Evolutionary conservation across 371 early-diverging fungal genomes (phyloP).

Genomic region (Mucor irregularis): DNA sequence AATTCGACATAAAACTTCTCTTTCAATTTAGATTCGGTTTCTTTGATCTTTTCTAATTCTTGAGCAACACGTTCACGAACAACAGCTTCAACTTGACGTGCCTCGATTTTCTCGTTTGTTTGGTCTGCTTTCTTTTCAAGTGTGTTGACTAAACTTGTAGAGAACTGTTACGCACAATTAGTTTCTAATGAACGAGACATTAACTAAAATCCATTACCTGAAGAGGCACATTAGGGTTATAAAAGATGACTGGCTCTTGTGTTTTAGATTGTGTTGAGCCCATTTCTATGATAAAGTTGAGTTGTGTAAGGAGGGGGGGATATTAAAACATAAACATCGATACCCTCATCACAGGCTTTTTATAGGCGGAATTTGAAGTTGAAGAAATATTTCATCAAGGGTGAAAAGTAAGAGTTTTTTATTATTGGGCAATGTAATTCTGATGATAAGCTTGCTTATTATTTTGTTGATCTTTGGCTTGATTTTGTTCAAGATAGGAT

Average conservation of each 20-base stretch:
- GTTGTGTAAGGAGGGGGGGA: background rate
- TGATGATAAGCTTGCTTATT: slow-evolving; percentile 21
- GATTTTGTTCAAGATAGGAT: too few relatives aligned
- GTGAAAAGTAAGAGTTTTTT: background rate
- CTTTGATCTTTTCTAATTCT: slow-evolving; percentile 26
- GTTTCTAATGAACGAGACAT: background rate
- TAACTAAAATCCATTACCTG: slow-evolving; percentile 8
- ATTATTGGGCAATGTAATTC: slow-evolving; percentile 9
- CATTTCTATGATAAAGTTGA: slow-evolving; percentile 14
- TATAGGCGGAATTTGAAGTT: background rate
- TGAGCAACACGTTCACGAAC: slow-evolving; percentile 23
- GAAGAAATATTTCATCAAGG: background rate
- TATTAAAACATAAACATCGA: background rate
- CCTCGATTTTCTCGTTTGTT: slow-evolving; percentile 11
- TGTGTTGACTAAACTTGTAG: slow-evolving; percentile 16
- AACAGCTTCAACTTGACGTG: slow-evolving; percentile 24
- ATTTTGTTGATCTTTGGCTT: slow-evolving; percentile 20
- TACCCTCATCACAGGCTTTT: background rate
- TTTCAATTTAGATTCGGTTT: slow-evolving; percentile 8
- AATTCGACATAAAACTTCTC: slow-evolving; percentile 16
- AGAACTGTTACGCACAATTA: slow-evolving; percentile 6
- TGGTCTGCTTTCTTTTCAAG: slow-evolving; percentile 27
- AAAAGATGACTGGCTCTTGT: slow-evolving; percentile 26
- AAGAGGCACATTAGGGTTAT: slow-evolving; percentile 30
- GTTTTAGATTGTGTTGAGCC: slow-evolving; percentile 24